Evolutionary conservation across 192 early-diverging fungal genomes (phyloP).

Genomic region (Podila epicladia): DNA sequence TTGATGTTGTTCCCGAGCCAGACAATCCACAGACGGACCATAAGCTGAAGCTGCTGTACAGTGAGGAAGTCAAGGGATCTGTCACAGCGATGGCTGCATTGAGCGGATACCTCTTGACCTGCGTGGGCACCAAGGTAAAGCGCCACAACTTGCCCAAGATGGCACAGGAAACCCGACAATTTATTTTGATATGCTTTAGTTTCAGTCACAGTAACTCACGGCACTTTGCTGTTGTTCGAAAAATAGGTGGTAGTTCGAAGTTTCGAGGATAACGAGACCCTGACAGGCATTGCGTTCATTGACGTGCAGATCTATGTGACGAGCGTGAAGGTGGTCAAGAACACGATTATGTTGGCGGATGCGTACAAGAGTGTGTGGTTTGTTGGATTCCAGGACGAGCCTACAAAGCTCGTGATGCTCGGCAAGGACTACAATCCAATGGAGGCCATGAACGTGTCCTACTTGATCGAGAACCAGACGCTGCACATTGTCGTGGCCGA

Average conservation of each 20-base stretch:
- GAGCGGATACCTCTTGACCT: slow-evolving; percentile 87
- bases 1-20: slow-evolving; percentile 96
- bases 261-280: slow-evolving; percentile 82
- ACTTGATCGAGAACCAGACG: slow-evolving; percentile 78
- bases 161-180: not conserved
- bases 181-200: slow-evolving; percentile 4
- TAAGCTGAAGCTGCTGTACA: slow-evolving; percentile 85
- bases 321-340: slow-evolving; percentile 83
- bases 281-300: slow-evolving; percentile 93
- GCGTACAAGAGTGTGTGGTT: slow-evolving; percentile 89
- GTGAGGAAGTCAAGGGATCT: slow-evolving; percentile 87
- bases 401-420: slow-evolving; percentile 85
- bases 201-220: not conserved
- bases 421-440: slow-evolving; percentile 91
- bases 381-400: slow-evolving; percentile 95
- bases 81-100: slow-evolving; percentile 87
- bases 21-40: slow-evolving; percentile 95
- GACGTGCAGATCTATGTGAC: slow-evolving; percentile 94
- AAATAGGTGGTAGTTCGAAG: slow-evolving; percentile 81
- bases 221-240: not conserved
- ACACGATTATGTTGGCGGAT: slow-evolving; percentile 90
- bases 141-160: not conserved
- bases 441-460: slow-evolving; percentile 78
- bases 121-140: slow-evolving; percentile 85
- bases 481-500: slow-evolving; percentile 86